Conservation (phyloP, 2,329 filamentous ascomycete species). For the Monosporascus sp. region DNA sequence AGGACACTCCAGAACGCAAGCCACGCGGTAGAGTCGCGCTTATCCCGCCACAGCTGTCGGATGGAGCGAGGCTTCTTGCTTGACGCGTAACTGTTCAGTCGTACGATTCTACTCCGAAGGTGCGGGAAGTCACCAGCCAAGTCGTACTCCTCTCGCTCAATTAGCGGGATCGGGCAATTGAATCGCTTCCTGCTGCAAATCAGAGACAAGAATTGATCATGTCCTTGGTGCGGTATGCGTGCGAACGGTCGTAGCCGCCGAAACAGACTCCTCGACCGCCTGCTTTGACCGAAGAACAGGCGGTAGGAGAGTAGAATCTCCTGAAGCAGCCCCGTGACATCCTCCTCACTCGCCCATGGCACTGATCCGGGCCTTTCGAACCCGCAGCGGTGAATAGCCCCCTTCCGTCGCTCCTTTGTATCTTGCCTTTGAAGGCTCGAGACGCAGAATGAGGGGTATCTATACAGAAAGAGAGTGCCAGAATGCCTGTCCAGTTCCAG, state of each 20-base stretch:
- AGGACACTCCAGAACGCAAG: slow-evolving; percentile 17
- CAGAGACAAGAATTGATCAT: slow-evolving; percentile 4
- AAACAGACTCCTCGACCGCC: slow-evolving; percentile 12
- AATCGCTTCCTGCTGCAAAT: slow-evolving; percentile 6
- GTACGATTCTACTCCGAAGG: slow-evolving; percentile 8
- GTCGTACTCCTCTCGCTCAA: slow-evolving; percentile 11
- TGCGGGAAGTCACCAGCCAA: slow-evolving; percentile 12
- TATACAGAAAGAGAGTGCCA: slow-evolving; percentile 16
- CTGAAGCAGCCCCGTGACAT: slow-evolving; percentile 13
- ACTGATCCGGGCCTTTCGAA: background rate
- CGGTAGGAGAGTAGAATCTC: slow-evolving; percentile 19
- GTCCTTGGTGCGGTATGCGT: slow-evolving; percentile 1
- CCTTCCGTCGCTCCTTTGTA: background rate
- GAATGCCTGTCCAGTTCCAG: slow-evolving; percentile 17
- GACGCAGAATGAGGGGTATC: slow-evolving; percentile 19
- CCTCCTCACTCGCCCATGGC: slow-evolving; percentile 9
- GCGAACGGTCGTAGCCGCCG: slow-evolving; percentile 9
- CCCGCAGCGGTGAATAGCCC: slow-evolving; percentile 1
- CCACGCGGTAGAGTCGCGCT: slow-evolving; percentile 19
- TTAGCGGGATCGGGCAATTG: background rate
- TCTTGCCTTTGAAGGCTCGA: slow-evolving; percentile 5
- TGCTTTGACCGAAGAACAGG: slow-evolving; percentile 17
- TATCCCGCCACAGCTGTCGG: slow-evolving; percentile 15
- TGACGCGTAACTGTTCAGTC: slow-evolving; percentile 3
- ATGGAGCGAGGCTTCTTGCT: slow-evolving; percentile 10